Evolutionary conservation across 306 rosid genomes (phyloP).

Genomic region (Oxytropis ochrocephala): DNA sequence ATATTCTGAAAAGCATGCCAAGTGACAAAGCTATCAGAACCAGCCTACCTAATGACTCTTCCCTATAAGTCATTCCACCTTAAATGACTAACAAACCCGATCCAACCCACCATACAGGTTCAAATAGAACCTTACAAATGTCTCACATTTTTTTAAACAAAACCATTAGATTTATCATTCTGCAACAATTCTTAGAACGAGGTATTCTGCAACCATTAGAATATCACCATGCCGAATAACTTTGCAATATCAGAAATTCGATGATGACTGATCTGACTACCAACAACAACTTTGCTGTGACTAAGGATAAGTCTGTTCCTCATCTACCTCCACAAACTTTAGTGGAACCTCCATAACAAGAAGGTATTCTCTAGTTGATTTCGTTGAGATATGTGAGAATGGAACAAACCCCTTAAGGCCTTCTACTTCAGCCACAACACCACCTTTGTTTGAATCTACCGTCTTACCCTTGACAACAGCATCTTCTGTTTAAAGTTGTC

Average conservation of each 20-base stretch:
- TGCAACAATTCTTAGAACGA: too few species aligned
- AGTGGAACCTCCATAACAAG: constrained; percentile 78
- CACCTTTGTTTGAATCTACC: constrained; percentile 84
- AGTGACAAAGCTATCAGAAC: constrained; percentile 19
- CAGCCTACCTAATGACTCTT: constrained; percentile 26
- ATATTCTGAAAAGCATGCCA: constrained; percentile 20
- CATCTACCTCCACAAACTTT: constrained; percentile 96
- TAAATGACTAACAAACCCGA: constrained; percentile 6
- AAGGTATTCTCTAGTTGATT: constrained; percentile 79
- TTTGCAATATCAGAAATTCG: constrained; percentile 76
- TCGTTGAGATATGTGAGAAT: constrained; percentile 86
- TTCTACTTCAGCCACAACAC: constrained; percentile 89
- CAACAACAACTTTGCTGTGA: constrained; percentile 94
- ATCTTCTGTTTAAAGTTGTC: constrained; percentile 97
- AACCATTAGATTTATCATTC: too few species aligned
- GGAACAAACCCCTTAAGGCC: constrained; percentile 95
- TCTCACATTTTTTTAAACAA: too few species aligned
- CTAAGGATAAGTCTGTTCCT: constrained; percentile 94
- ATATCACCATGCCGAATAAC: constrained; percentile 94
- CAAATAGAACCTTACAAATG: too few species aligned
- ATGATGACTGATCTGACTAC: constrained; percentile 96
- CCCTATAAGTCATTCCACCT: constrained; percentile 13
- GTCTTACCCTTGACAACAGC: constrained; percentile 95
- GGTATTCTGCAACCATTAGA: too few species aligned
- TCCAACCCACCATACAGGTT: constrained; percentile 20